These are phyloP conservation scores for Erodium texanum DNA, from an alignment of 441 rosid genomes.

Conservation along the genomic window DNA sequence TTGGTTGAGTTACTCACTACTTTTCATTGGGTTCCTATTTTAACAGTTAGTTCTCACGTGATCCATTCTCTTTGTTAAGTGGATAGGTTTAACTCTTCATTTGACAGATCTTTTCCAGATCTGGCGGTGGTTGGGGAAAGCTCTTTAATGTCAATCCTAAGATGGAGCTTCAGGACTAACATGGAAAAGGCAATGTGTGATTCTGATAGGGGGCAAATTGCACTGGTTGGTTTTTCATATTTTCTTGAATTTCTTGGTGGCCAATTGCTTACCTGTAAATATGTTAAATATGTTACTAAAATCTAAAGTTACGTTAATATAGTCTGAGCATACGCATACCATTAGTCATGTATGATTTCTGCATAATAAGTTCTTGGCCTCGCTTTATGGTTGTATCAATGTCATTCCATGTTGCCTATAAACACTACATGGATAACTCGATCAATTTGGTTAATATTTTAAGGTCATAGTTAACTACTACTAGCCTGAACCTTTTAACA, in stretches of 20 bases:
- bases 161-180: conserved; percentile 71
- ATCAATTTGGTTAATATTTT: not conserved
- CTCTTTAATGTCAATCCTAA: conserved; percentile 54
- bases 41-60: too few relatives aligned
- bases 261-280: not conserved
- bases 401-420: not conserved
- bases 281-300: not conserved
- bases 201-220: conserved; percentile 45
- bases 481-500: conserved; percentile 10
- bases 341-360: not conserved
- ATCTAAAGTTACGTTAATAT: not conserved
- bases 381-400: not conserved
- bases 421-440: not conserved
- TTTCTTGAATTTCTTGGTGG: conserved; percentile 14
- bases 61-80: conserved; percentile 1
- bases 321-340: not conserved
- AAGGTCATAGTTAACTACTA: not conserved
- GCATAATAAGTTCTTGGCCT: not conserved
- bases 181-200: conserved; percentile 63
- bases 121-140: conserved; percentile 60
- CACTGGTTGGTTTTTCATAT: conserved; percentile 40
- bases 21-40: too few relatives aligned
- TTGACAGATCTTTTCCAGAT: conserved; percentile 57
- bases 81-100: conserved; percentile 19
- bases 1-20: too few relatives aligned